Evolutionary conservation across 2,329 filamentous ascomycete species (phyloP).

Genomic region (Penicillium sp.): DNA sequence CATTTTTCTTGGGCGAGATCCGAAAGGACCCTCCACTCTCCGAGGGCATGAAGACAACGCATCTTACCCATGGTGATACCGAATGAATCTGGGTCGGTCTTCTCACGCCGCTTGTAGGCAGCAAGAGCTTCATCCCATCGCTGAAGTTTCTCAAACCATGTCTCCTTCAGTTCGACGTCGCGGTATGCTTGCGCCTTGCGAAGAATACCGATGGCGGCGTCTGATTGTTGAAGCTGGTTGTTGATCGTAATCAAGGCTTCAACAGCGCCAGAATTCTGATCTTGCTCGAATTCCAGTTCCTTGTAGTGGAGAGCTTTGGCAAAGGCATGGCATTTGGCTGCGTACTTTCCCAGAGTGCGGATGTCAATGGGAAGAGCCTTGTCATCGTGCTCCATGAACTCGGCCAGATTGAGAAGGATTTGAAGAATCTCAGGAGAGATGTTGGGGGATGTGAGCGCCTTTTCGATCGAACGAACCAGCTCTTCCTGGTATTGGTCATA

Average conservation of each 20-base stretch:
- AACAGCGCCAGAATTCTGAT: conserved; percentile 91
- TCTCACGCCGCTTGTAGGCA: conserved; percentile 85
- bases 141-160: conserved; percentile 98
- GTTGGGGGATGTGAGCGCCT: conserved; percentile 88
- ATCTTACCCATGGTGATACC: conserved; percentile 99
- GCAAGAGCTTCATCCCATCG: conserved; percentile 95
- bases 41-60: conserved; percentile 93
- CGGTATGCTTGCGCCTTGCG: conserved; percentile 93
- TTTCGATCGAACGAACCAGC: conserved; percentile 91
- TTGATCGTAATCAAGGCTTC: conserved; percentile 99
- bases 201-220: conserved; percentile 96
- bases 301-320: conserved; percentile 99
- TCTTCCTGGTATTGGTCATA: conserved; percentile 98
- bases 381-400: conserved; percentile 99
- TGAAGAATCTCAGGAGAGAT: conserved; percentile 95
- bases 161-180: conserved; percentile 94
- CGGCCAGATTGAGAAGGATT: conserved; percentile 88
- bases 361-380: conserved; percentile 98
- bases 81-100: conserved; percentile 71
- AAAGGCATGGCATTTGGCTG: conserved; percentile 94
- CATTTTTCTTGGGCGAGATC: conserved; percentile 88
- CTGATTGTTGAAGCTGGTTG: conserved; percentile 96
- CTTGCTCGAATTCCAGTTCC: conserved; percentile 94
- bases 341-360: conserved; percentile 86
- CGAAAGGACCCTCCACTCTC: conserved; percentile 94